Evolutionary conservation across 2,329 filamentous ascomycete species (phyloP), one percentile per base, ranked within the genome.

Genomic region (Phyllachora maydis): DNA sequence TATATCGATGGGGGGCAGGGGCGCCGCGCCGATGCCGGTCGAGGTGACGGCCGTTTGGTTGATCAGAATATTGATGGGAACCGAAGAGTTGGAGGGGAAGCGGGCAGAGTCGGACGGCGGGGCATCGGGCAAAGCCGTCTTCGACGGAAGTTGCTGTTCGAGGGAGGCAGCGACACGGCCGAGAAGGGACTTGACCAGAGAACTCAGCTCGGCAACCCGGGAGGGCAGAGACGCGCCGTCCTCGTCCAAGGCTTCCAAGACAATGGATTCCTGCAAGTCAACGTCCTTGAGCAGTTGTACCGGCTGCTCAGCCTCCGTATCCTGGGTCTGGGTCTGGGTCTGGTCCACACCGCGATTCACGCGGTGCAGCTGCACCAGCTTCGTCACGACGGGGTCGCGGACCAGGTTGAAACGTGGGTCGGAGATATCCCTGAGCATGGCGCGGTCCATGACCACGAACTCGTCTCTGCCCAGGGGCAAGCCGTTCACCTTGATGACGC

Each of bases 361-460:
- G 31, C 71, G 61, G 26, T 75, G 42, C 5, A 49, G 31, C 16
- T 47, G 42, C 23, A 47, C 44, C 19, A 47, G 33, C 31, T 42
- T 47, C 14, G 39, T 40, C 0, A 45, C 29, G 9, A 45, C 58
- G 4, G 65, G 47, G 37, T 92, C 78, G 22, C 76, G 66, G 14
- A 83, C 57, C 14, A 78, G 65, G 7, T 71, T 76, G 43, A 93
- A 93, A 27, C 83, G 72, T 9, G 82, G 77, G 45, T 93, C 85
- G 12, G 67, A 65, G 17, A 82, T 63, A 32, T 77, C 72, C 27
- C 74, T 67, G 14, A 81, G 68, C 14, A 85, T 64, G 28, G 81
- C 69, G 13, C 75, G 67, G 22, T 74, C 62, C 32, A 95, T 64
- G 40, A 78, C 77, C 11, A 93, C 68, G 32, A 73, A 77, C 46